Percentiles rank a stretch among this genome's conserved stretches.
phyloP scores from a whole-genome alignment of 2,329 filamentous ascomycete species.

The Fusarium sp. region DNA sequence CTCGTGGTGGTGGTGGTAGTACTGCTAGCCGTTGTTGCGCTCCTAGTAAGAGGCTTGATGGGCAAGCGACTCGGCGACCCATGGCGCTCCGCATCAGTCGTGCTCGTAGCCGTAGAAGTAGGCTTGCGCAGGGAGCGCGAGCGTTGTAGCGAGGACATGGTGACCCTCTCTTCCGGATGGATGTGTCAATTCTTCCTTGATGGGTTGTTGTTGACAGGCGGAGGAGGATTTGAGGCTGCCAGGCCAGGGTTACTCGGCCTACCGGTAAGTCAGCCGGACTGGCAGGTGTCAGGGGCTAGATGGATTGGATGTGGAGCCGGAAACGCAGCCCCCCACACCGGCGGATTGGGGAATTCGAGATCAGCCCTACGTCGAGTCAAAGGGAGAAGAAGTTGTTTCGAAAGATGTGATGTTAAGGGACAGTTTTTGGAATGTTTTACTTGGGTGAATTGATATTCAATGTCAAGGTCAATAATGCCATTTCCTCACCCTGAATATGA shows the following conservation, averaged over 20 bases:
- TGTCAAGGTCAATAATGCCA: background rate
- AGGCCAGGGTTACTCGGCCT: slow-evolving; percentile 33
- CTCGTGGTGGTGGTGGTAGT: slow-evolving; percentile 35
- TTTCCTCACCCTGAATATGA: background rate
- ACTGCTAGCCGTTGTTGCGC: slow-evolving; percentile 46
- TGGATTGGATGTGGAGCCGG: background rate
- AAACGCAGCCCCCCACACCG: background rate
- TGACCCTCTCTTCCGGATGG: slow-evolving; percentile 1
- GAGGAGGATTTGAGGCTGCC: slow-evolving; percentile 12
- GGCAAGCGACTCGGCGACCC: slow-evolving; percentile 64
- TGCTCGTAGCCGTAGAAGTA: slow-evolving; percentile 32
- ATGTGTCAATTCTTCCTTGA: background rate
- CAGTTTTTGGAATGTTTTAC: background rate
- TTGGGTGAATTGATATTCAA: background rate
- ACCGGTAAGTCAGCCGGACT: slow-evolving; percentile 30
- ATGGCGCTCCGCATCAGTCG: slow-evolving; percentile 48
- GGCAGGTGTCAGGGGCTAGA: background rate
- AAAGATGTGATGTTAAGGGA: background rate
- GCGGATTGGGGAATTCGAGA: background rate
- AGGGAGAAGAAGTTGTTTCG: background rate
- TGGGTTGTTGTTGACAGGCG: slow-evolving; percentile 34
- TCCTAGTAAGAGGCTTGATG: slow-evolving; percentile 56
- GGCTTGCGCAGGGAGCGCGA: slow-evolving; percentile 63
- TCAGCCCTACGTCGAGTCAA: background rate
- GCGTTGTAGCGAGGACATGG: slow-evolving; percentile 60